Evolutionary conservation across 2,329 filamentous ascomycete species (phyloP).

Genomic region (Penicillium sp.): DNA sequence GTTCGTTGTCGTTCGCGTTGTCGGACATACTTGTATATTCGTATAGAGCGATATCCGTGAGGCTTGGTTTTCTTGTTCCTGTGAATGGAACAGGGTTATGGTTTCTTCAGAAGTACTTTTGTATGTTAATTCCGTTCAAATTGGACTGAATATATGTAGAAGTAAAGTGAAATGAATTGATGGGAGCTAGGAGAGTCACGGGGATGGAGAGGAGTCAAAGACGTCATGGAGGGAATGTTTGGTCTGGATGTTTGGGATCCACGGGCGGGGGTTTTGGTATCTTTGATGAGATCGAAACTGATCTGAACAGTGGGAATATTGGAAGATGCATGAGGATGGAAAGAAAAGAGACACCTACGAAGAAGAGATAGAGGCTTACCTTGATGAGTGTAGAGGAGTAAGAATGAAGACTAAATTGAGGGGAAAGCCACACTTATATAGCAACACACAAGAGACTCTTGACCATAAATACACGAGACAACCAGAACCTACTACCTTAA

Average conservation of each 20-base stretch:
- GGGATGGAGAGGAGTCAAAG: conserved; percentile 15
- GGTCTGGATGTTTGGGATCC: background rate
- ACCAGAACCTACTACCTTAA: background rate
- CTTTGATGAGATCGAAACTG: background rate
- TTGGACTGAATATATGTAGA: background rate
- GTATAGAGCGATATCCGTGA: conserved; percentile 1
- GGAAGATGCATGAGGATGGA: background rate
- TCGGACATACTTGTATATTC: conserved; percentile 7
- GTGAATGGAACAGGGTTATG: background rate
- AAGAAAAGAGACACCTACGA: background rate
- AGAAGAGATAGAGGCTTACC: background rate
- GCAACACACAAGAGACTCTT: too few relatives aligned
- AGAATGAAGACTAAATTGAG: too few relatives aligned
- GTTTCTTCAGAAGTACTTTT: background rate
- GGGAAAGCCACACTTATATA: too few relatives aligned
- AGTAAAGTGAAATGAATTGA: background rate
- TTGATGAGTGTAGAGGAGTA: too few relatives aligned
- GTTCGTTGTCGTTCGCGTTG: conserved; percentile 25
- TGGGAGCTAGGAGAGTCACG: background rate
- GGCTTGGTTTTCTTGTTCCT: background rate
- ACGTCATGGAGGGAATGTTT: conserved; percentile 18
- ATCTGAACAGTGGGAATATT: background rate
- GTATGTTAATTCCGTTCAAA: background rate
- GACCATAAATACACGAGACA: background rate
- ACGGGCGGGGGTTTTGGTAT: background rate